A percentile compares a stretch with the other conserved stretches of the same genome.
Conservation (phyloP, 352 stramenopile species). For the Thalassiosira oceanica region DNA sequence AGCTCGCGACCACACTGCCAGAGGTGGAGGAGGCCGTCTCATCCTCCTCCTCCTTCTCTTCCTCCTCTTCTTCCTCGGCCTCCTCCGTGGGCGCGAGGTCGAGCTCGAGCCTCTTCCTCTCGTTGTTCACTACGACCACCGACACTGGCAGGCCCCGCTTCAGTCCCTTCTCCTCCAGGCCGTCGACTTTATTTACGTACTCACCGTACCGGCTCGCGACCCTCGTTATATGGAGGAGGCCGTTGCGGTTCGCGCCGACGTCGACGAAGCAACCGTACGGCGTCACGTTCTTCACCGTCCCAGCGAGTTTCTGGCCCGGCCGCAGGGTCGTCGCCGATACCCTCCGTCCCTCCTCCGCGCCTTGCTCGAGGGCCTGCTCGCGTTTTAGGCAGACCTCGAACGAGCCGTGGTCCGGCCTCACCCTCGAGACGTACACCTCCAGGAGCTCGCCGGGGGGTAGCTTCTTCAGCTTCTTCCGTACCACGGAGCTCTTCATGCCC, state of each 20-base stretch:
- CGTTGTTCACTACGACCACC: constrained; percentile 49
- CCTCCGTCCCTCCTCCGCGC: constrained; percentile 22
- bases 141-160: constrained; percentile 36
- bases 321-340: constrained; percentile 51
- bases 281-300: constrained; percentile 49
- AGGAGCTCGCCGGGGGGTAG: constrained; percentile 40
- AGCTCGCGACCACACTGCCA: too few relatives aligned
- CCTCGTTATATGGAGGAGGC: constrained; percentile 70
- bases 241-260: constrained; percentile 68
- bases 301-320: constrained; percentile 41
- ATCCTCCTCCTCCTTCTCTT: too few relatives aligned
- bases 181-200: constrained; percentile 64
- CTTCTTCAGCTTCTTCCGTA: constrained; percentile 49
- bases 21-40: too few relatives aligned
- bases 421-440: constrained; percentile 58
- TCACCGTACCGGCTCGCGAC: constrained; percentile 46
- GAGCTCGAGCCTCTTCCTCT: constrained; percentile 55
- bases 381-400: constrained; percentile 58
- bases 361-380: constrained; percentile 27
- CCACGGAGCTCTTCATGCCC: constrained; percentile 50
- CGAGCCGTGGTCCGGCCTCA: constrained; percentile 47
- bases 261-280: constrained; percentile 66
- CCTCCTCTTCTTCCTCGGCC: constrained; percentile 35
- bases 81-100: too few relatives aligned
- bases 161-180: constrained; percentile 58